Percentiles rank a stretch among this genome's conserved stretches.
Evolutionary conservation across 257 asterid species (phyloP).

Genomic region (Henckelia pumila): DNA sequence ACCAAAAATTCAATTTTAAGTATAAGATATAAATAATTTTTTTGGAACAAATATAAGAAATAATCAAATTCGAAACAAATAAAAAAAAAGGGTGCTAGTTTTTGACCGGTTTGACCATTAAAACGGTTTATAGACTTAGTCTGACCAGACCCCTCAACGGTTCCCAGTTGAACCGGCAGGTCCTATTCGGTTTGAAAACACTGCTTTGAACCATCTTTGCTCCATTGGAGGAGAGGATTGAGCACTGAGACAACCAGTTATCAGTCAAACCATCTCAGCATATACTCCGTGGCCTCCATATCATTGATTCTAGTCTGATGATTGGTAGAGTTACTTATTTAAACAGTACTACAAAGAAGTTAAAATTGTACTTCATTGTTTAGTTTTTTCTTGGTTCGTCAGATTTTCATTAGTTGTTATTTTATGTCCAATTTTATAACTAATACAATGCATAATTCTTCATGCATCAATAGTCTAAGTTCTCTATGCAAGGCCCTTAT

Average conservation of each 20-base stretch:
- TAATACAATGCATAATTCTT: background rate
- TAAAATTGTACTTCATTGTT: background rate
- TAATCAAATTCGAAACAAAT: too few species aligned
- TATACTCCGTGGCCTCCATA: background rate
- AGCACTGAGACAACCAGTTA: background rate
- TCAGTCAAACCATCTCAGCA: background rate
- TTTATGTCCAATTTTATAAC: conserved; percentile 1
- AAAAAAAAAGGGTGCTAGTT: too few species aligned
- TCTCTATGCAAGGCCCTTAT: background rate
- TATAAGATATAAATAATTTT: too few species aligned
- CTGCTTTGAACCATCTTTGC: conserved; percentile 7
- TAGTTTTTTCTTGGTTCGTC: conserved; percentile 4
- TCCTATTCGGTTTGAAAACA: too few species aligned
- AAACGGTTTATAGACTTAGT: too few species aligned
- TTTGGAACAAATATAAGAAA: too few species aligned
- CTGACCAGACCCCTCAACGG: too few species aligned
- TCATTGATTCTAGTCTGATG: background rate
- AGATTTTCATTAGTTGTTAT: background rate
- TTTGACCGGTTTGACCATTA: too few species aligned
- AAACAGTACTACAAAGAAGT: conserved; percentile 1
- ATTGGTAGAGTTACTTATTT: conserved; percentile 8
- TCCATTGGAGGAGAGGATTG: conserved; percentile 11
- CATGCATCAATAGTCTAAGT: background rate
- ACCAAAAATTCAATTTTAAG: too few species aligned
- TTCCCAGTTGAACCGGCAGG: too few species aligned